Evolutionary conservation across 495 filamentous ascomycete genomes (phyloP).

Genomic region (Penicillium silybi): DNA sequence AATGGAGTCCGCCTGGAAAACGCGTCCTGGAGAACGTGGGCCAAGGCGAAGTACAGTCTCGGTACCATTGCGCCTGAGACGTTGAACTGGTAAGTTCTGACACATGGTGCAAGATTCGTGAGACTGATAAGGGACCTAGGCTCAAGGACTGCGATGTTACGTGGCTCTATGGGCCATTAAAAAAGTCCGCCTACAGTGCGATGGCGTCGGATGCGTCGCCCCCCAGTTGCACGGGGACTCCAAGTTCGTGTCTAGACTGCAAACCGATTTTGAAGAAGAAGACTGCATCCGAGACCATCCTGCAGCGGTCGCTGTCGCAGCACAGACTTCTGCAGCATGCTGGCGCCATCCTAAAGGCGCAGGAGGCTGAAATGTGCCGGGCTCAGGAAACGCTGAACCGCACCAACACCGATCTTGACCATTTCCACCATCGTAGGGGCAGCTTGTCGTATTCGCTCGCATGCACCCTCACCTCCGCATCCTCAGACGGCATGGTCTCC

Average conservation of each 20-base stretch:
- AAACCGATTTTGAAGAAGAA: constrained; percentile 97
- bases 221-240: constrained; percentile 65
- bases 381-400: constrained; percentile 46
- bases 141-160: constrained; percentile 96
- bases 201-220: constrained; percentile 44
- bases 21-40: constrained; percentile 96
- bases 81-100: constrained; percentile 70
- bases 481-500: no score
- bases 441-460: constrained; percentile 25
- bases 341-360: constrained; percentile 90
- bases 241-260: constrained; percentile 73
- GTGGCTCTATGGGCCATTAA: constrained; percentile 94
- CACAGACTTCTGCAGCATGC: constrained; percentile 84
- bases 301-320: constrained; percentile 84
- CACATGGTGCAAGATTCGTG: neutral
- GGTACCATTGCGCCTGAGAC: constrained; percentile 84
- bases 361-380: constrained; percentile 58
- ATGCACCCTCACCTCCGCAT: constrained; percentile 28
- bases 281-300: constrained; percentile 93
- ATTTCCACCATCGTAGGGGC: constrained; percentile 39
- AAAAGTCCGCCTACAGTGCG: constrained; percentile 49
- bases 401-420: constrained; percentile 62
- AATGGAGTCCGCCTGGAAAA: constrained; percentile 86
- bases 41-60: constrained; percentile 79
- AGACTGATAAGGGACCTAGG: constrained; percentile 45